A percentile compares a stretch with the other conserved stretches of the same genome.
These are phyloP conservation scores for Baorangia bicolor DNA, from an alignment of 768 basidiomycete species.

Conservation along the genomic window DNA sequence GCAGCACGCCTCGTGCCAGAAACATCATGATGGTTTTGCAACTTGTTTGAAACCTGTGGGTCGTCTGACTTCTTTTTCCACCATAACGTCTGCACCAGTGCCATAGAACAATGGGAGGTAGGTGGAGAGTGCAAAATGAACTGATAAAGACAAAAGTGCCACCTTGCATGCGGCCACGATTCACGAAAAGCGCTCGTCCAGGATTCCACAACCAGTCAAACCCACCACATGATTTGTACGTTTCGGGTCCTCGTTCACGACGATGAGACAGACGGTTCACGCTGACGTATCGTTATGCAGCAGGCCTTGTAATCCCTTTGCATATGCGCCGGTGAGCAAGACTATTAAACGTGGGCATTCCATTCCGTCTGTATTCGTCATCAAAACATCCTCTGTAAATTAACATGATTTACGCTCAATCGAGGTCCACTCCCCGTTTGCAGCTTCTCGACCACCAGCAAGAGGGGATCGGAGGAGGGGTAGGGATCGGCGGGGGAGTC, in stretches of 20 bases:
- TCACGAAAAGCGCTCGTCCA: neutral
- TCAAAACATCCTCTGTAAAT: neutral
- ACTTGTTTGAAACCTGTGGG: no score
- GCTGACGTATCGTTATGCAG: no score
- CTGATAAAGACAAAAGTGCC: no score
- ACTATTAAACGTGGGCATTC: neutral
- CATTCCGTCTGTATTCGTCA: neutral
- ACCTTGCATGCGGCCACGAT: neutral
- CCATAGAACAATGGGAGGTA: neutral
- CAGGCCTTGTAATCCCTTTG: neutral
- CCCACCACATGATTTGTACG: neutral
- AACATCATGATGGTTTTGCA: no score
- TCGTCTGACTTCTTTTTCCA: neutral
- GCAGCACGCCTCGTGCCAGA: neutral
- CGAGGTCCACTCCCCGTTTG: neutral
- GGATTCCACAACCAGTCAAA: neutral
- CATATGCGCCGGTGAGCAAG: neutral
- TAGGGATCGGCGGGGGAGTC: neutral
- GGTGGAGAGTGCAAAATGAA: no score
- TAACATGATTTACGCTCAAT: neutral
- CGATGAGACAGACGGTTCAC: neutral
- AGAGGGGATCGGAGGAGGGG: neutral
- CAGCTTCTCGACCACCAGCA: neutral
- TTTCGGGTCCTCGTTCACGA: neutral
- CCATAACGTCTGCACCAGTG: neutral